Evolutionary conservation across 164 flowering plant genomes (phyloP).

Genomic region (Macadamia tetraphylla): DNA sequence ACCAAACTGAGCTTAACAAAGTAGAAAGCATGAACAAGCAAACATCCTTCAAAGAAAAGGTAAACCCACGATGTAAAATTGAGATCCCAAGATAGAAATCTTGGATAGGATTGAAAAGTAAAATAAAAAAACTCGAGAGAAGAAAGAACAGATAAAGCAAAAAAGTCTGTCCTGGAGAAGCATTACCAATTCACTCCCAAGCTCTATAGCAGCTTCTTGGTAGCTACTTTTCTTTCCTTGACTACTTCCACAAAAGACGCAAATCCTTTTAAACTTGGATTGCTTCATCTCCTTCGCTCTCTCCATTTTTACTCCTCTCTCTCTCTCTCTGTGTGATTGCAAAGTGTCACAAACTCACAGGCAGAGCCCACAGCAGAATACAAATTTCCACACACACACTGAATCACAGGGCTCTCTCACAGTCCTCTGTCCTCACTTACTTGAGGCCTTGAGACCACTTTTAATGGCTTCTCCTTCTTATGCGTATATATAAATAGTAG

Average conservation of each 20-base stretch:
- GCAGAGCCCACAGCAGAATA: neutral
- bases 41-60: no score
- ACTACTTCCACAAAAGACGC: constrained; percentile 99
- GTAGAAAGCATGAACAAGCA: neutral
- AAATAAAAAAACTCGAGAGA: neutral
- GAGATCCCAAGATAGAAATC: neutral
- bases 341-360: neutral
- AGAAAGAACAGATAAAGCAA: neutral
- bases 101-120: neutral
- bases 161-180: neutral
- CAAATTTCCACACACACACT: neutral
- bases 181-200: constrained; percentile 82
- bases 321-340: neutral
- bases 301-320: constrained; percentile 37
- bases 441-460: neutral
- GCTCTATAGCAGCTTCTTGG: constrained; percentile 92
- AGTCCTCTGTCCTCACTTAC: no score
- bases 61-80: neutral
- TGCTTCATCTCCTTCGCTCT: constrained; percentile 39
- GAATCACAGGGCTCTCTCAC: no score
- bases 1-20: neutral
- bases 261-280: constrained; percentile 80
- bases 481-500: constrained; percentile 24
- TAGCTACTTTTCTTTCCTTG: constrained; percentile 90
- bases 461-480: constrained; percentile 12